Conservation (phyloP, 495 filamentous ascomycete species). For the Penicillium cosmopolitanum region DNA sequence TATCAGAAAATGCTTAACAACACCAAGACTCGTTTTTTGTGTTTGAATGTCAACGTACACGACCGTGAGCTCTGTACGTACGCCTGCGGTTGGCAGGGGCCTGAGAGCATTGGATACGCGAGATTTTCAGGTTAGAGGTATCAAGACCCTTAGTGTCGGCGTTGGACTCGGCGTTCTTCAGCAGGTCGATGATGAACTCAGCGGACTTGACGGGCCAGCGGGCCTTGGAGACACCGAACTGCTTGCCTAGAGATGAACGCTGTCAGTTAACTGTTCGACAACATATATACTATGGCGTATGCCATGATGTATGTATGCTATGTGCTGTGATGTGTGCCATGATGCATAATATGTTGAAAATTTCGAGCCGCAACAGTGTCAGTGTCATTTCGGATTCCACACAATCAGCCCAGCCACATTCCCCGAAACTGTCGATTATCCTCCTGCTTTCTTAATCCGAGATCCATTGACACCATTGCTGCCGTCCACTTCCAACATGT, state of each 20-base stretch:
- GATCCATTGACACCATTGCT: constrained; percentile 24
- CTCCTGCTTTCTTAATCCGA: neutral
- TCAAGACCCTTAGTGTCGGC: constrained; percentile 99
- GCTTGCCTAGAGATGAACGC: constrained; percentile 74
- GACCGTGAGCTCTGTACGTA: constrained; percentile 90
- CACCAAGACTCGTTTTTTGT: neutral
- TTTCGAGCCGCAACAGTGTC: constrained; percentile 29
- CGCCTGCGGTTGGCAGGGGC: constrained; percentile 96
- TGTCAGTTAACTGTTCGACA: constrained; percentile 27
- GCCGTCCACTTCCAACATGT: constrained; percentile 13
- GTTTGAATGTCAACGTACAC: constrained; percentile 69
- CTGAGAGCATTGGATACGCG: constrained; percentile 99
- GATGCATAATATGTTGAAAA: constrained; percentile 14
- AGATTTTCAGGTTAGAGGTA: constrained; percentile 92
- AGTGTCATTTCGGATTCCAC: constrained; percentile 16
- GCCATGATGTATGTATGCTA: neutral
- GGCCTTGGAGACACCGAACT: constrained; percentile 94
- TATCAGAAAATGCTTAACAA: constrained; percentile 4
- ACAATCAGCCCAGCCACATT: no score
- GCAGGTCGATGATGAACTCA: constrained; percentile 93
- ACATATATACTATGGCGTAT: neutral
- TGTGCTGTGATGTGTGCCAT: no score
- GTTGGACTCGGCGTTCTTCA: constrained; percentile 99
- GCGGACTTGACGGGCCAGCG: constrained; percentile 99
- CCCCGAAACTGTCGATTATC: no score